Evolutionary conservation across 108 stramenopile species (phyloP).

Genomic region (Skeletonema potamos): DNA sequence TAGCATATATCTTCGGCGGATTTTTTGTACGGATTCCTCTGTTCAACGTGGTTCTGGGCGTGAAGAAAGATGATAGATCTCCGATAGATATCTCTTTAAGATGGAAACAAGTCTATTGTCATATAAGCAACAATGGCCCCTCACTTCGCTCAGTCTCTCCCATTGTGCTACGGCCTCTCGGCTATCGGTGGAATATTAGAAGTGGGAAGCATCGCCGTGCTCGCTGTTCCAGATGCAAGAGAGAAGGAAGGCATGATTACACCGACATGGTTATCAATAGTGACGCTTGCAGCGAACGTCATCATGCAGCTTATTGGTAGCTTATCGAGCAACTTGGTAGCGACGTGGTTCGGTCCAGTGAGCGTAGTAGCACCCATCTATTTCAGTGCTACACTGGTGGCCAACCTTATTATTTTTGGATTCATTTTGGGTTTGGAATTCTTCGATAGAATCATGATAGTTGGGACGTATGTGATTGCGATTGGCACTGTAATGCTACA

Average conservation of each 20-base stretch:
- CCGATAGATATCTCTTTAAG: too few species aligned
- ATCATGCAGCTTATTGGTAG: constrained; percentile 20
- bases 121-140: background rate
- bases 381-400: constrained; percentile 21
- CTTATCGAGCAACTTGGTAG: constrained; percentile 24
- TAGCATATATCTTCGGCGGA: too few species aligned
- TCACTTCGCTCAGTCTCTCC: constrained; percentile 23
- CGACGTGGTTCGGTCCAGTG: constrained; percentile 52
- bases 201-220: constrained; percentile 34
- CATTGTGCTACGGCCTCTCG: constrained; percentile 23
- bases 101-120: too few species aligned
- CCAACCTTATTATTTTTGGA: constrained; percentile 42
- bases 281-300: constrained; percentile 29
- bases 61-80: too few species aligned
- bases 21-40: too few species aligned
- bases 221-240: constrained; percentile 28
- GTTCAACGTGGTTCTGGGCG: too few species aligned
- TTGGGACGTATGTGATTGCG: constrained; percentile 46
- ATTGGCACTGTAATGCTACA: constrained; percentile 38
- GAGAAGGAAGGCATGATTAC: constrained; percentile 18
- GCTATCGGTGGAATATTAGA: constrained; percentile 40
- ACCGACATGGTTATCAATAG: background rate
- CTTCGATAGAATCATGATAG: constrained; percentile 28
- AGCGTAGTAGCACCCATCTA: constrained; percentile 30
- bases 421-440: constrained; percentile 25